Evolutionary conservation across 1,139 yeast genomes (phyloP).

Genomic region (Yamadazyma atmosphaerica): DNA sequence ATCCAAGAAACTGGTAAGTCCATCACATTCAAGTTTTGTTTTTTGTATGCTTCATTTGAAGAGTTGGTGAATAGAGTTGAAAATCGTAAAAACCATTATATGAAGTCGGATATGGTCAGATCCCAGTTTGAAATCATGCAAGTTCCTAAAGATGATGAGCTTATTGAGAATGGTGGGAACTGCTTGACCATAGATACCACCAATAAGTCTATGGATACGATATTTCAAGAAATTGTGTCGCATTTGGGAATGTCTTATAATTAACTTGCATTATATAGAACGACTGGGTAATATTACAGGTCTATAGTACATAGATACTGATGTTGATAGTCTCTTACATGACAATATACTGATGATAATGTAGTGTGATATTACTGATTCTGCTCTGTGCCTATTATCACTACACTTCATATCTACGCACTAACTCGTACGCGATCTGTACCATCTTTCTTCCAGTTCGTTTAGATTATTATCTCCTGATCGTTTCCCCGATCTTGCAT

Average conservation of each 20-base stretch:
- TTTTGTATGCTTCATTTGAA: slow-evolving; percentile 64
- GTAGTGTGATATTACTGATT: too few relatives aligned
- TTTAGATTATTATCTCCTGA: too few relatives aligned
- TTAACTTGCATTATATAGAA: background rate
- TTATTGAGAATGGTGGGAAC: slow-evolving; percentile 39
- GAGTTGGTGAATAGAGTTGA: slow-evolving; percentile 61
- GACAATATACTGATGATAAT: too few relatives aligned
- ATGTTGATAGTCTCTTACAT: too few relatives aligned
- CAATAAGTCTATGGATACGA: slow-evolving; percentile 37
- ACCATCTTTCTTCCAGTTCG: too few relatives aligned
- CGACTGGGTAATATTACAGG: too few relatives aligned
- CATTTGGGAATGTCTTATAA: slow-evolving; percentile 4
- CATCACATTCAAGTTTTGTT: slow-evolving; percentile 55
- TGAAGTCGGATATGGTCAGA: slow-evolving; percentile 81
- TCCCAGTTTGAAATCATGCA: slow-evolving; percentile 78
- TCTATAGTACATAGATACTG: too few relatives aligned
- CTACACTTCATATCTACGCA: too few relatives aligned
- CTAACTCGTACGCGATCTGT: too few relatives aligned
- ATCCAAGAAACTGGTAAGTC: slow-evolving; percentile 34
- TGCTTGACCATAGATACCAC: slow-evolving; percentile 40
- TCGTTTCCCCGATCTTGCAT: too few relatives aligned
- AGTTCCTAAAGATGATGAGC: slow-evolving; percentile 53
- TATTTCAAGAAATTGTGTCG: slow-evolving; percentile 19
- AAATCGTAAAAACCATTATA: slow-evolving; percentile 70
- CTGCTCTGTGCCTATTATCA: too few relatives aligned